Conservation (phyloP, 208 protist genomes). For the Wallacemonas sp. region DNA sequence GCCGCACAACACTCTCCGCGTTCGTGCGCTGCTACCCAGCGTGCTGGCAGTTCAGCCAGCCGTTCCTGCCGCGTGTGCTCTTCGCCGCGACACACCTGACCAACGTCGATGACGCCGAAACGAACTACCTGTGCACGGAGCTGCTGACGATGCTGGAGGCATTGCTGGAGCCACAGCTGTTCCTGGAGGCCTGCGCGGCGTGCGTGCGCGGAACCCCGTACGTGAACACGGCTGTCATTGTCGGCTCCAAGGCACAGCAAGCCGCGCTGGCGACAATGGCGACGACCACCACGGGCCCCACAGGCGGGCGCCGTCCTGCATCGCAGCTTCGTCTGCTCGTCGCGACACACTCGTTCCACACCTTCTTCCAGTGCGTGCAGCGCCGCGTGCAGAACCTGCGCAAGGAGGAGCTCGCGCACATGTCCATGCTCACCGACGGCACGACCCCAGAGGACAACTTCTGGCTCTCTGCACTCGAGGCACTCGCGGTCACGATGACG, state of each 20-base stretch:
- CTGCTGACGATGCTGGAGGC: conserved; percentile 83
- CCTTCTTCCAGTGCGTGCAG: conserved; percentile 74
- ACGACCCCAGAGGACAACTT: conserved; percentile 66
- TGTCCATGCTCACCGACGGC: conserved; percentile 60
- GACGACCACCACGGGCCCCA: neutral
- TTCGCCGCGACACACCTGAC: conserved; percentile 56
- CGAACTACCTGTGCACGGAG: conserved; percentile 71
- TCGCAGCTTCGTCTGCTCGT: conserved; percentile 46
- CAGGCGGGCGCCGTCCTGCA: conserved; percentile 3
- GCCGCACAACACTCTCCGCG: conserved; percentile 57
- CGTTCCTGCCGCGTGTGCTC: conserved; percentile 69
- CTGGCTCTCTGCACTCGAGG: conserved; percentile 80
- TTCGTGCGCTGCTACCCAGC: conserved; percentile 70
- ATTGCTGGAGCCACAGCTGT: conserved; percentile 82
- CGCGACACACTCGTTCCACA: conserved; percentile 67
- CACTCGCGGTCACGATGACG: conserved; percentile 47
- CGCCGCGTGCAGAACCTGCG: conserved; percentile 63
- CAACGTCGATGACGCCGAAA: conserved; percentile 75
- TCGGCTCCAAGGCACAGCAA: conserved; percentile 29
- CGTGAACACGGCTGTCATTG: conserved; percentile 36
- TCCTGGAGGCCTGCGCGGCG: conserved; percentile 65
- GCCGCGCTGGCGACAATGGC: conserved; percentile 18
- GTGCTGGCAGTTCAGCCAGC: conserved; percentile 86
- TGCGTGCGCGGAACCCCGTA: conserved; percentile 67
- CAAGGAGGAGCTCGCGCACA: conserved; percentile 74